Percentiles rank a stretch among this genome's conserved stretches.
Evolutionary conservation across 2,329 filamentous ascomycete species (phyloP).

Genomic region (Exophiala calicioides): DNA sequence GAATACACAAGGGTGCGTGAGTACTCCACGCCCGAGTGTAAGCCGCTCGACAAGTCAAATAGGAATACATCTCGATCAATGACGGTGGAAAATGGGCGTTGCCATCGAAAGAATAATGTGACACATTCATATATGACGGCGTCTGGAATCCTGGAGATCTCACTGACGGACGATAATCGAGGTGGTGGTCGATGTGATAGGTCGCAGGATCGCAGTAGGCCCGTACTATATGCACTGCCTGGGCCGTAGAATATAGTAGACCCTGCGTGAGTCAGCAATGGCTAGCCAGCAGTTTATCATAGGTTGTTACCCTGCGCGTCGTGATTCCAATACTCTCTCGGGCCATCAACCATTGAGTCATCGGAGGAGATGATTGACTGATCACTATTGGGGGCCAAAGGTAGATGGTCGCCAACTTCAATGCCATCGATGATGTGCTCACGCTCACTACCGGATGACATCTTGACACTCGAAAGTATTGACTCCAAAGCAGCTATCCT

Average conservation of each 20-base stretch:
- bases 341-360: neutral
- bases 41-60: neutral
- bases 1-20: slow-evolving; percentile 4
- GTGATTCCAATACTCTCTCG: slow-evolving; percentile 1
- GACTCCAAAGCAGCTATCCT: slow-evolving; percentile 8
- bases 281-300: neutral
- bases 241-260: slow-evolving; percentile 5
- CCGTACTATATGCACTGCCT: slow-evolving; percentile 12
- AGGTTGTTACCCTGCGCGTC: neutral
- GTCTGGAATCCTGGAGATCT: slow-evolving; percentile 1
- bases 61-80: slow-evolving; percentile 6
- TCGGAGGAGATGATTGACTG: neutral
- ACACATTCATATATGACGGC: slow-evolving; percentile 10
- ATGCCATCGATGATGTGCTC: slow-evolving; percentile 11
- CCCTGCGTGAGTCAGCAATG: slow-evolving; percentile 1
- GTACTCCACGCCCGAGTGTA: neutral
- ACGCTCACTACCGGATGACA: slow-evolving; percentile 3
- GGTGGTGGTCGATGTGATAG: neutral
- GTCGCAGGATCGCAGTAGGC: neutral
- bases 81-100: slow-evolving; percentile 5
- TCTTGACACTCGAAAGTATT: slow-evolving; percentile 10
- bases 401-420: slow-evolving; percentile 7
- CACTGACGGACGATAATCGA: neutral
- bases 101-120: slow-evolving; percentile 13
- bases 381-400: neutral